Percentiles rank a stretch among this genome's conserved stretches.
These are phyloP conservation scores for Nicotiana attenuata DNA, from an alignment of 257 asterid genomes.

Conservation along the genomic window DNA sequence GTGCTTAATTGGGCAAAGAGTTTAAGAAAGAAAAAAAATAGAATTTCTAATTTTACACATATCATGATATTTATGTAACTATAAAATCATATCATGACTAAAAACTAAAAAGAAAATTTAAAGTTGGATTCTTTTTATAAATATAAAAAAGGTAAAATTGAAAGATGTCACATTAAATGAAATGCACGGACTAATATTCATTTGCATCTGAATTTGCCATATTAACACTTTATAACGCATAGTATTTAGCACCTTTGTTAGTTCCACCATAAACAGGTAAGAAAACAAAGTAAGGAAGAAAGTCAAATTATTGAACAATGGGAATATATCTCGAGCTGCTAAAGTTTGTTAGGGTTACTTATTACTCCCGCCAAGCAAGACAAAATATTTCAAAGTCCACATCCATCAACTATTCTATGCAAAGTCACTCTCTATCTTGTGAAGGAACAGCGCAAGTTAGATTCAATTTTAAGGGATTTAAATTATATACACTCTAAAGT, in stretches of 20 bases:
- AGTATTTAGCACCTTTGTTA: neutral
- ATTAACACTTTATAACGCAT: neutral
- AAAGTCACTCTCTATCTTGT: neutral
- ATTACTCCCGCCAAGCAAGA: conserved; percentile 22
- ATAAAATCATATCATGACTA: too few species aligned
- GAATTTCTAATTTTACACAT: too few species aligned
- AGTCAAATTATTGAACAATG: conserved; percentile 22
- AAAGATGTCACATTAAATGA: too few species aligned
- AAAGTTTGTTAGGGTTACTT: conserved; percentile 14
- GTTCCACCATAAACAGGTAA: neutral
- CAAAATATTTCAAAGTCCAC: neutral
- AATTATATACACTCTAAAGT: too few species aligned
- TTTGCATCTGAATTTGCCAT: neutral
- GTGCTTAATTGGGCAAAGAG: too few species aligned
- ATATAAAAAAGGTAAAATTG: too few species aligned
- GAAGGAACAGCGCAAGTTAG: neutral
- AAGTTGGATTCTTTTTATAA: too few species aligned
- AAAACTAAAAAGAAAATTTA: too few species aligned
- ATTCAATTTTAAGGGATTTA: too few species aligned
- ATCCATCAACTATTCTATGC: neutral
- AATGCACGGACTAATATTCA: too few species aligned
- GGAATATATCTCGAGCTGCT: conserved; percentile 22
- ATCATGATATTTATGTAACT: too few species aligned
- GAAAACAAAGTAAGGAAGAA: conserved; percentile 3
- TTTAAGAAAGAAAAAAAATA: too few species aligned